Base-by-base conservation (phyloP, 2,329 filamentous ascomycete species). In the Cryoendolithus antarcticus region DNA sequence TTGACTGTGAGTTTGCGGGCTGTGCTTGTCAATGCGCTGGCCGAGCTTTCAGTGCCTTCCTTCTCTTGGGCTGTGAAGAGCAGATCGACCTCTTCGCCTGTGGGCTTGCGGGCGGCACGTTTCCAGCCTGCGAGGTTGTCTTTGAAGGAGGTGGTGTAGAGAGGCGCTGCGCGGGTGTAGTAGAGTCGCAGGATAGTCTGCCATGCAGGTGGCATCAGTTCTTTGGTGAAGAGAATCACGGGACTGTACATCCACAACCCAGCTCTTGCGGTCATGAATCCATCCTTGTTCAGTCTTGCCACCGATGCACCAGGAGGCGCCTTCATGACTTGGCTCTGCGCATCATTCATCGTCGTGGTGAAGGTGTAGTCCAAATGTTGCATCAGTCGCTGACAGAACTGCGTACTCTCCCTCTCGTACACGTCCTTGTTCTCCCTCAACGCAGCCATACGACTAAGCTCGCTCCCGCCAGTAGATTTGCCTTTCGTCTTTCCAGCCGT, bases 1-100 rank as follows among this genome's bases (percentile, higher is more conserved):
- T 94, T 94, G 38, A 96, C 88, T 0, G 89, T 96, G 44, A 95
- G 64, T 61, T 94, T 94, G 45, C 86, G 75, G 7, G 88, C 88
- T 6, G 84, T 80, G 31, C 75, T 77, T 12, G 83, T 74, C 37
- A 74, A 66, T 35, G 75, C 77, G 52, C 93, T 83, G 35, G 48
- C 44, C 10, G 40, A 37, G 10, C 44, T 38, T 10, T 49, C 42
- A 3, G 50, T 47, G 38, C 84, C 79, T 54, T 95, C 86, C 56
- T 93, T 93, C 56, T 95, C 86, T 53, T 84, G 80, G 2, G 81
- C 75, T 0, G 86, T 91, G 60, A 96, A 96, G n/a, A 96, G 71
- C 1, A 93, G 66, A n/a, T 58, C 56, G 1, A 47, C 51, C 13
- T 57, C 55, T 11, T 61, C 58, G 9, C 50, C 54, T 11, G 48